Conservation (phyloP, 2,329 filamentous ascomycete genomes). For the Dactylellina parvicollis region DNA sequence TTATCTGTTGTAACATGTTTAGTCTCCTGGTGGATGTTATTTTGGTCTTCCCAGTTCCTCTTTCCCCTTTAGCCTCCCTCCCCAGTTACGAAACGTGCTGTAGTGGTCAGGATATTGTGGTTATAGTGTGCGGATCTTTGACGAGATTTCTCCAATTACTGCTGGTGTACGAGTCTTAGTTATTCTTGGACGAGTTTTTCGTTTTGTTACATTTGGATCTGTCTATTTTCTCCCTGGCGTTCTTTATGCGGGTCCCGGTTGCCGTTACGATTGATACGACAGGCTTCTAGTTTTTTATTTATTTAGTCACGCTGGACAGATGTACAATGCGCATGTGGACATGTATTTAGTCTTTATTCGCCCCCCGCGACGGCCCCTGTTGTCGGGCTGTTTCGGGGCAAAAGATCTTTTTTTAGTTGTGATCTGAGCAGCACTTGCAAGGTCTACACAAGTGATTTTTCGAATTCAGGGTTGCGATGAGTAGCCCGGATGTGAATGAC, state of each 20-base stretch:
- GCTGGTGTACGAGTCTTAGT: not conserved
- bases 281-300: constrained; percentile 8
- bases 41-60: not conserved
- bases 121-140: constrained; percentile 7
- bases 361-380: not conserved
- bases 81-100: constrained; percentile 1
- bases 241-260: constrained; percentile 30
- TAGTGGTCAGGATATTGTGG: constrained; percentile 5
- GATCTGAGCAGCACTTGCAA: too few species aligned
- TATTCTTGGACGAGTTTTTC: constrained; percentile 27
- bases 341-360: not conserved
- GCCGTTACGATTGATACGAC: constrained; percentile 42
- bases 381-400: constrained; percentile 9
- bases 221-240: constrained; percentile 24
- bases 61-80: not conserved
- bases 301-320: constrained; percentile 11
- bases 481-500: too few species aligned
- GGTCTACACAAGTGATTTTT: too few species aligned
- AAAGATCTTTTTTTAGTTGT: constrained; percentile 34
- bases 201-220: constrained; percentile 22
- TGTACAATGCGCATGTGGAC: constrained; percentile 7
- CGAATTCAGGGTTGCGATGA: too few species aligned
- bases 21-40: not conserved
- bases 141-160: constrained; percentile 17
- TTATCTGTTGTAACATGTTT: not conserved